Conservation (phyloP, 2,329 filamentous ascomycete species). For the Diaporthe sp. region DNA sequence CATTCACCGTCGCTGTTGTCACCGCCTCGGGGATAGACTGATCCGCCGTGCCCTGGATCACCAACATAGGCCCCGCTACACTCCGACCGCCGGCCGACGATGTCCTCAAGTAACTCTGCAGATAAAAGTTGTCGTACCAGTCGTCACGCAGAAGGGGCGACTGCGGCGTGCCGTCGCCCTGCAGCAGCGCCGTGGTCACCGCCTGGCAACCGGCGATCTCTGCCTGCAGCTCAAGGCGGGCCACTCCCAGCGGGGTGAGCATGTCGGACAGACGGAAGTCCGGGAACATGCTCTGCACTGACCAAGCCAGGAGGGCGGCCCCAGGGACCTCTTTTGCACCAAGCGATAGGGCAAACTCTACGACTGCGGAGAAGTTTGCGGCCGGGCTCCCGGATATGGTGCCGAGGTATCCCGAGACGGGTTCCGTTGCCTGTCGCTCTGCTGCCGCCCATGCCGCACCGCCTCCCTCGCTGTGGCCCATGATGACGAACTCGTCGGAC, state of each 20-base stretch:
- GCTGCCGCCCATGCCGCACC: slow-evolving; percentile 57
- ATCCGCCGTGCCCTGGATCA: slow-evolving; percentile 52
- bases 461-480: slow-evolving; percentile 54
- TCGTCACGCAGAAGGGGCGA: slow-evolving; percentile 40
- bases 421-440: slow-evolving; percentile 49
- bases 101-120: slow-evolving; percentile 45
- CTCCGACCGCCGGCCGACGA: slow-evolving; percentile 48
- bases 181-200: slow-evolving; percentile 32
- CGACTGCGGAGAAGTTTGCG: slow-evolving; percentile 44
- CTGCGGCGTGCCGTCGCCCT: slow-evolving; percentile 30
- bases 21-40: slow-evolving; percentile 35
- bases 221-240: slow-evolving; percentile 42
- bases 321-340: slow-evolving; percentile 43
- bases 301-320: slow-evolving; percentile 40
- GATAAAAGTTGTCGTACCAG: slow-evolving; percentile 44
- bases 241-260: slow-evolving; percentile 46
- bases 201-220: slow-evolving; percentile 26
- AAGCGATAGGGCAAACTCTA: slow-evolving; percentile 21
- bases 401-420: slow-evolving; percentile 54
- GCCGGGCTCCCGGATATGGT: slow-evolving; percentile 50
- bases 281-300: slow-evolving; percentile 44
- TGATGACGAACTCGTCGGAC: slow-evolving; percentile 54
- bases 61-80: slow-evolving; percentile 53
- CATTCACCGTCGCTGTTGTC: slow-evolving; percentile 40
- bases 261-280: slow-evolving; percentile 46